Evolutionary conservation across 2,329 filamentous ascomycete genomes (phyloP).

Genomic region (Ophiosphaerella korrae): DNA sequence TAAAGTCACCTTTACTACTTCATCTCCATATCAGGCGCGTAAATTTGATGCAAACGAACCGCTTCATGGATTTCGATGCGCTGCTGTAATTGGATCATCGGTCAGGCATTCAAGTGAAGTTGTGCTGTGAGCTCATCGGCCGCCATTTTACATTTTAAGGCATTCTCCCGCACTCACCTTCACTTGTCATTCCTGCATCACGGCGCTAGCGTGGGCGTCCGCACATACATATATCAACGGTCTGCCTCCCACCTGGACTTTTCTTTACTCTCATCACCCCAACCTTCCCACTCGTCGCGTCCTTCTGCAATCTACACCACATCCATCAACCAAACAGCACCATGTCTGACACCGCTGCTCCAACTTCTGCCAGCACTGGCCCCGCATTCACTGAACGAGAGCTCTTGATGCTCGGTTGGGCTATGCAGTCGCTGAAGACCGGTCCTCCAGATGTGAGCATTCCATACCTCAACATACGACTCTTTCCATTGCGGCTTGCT

Average conservation of each 20-base stretch:
- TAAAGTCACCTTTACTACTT: no score
- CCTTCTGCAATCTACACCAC: not conserved
- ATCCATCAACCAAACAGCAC: constrained; percentile 1
- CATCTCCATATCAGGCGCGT: not conserved
- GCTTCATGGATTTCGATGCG: not conserved
- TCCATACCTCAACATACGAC: not conserved
- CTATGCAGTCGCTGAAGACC: constrained; percentile 46
- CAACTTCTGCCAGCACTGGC: constrained; percentile 4
- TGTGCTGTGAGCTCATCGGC: not conserved
- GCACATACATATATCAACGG: not conserved
- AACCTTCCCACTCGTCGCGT: not conserved
- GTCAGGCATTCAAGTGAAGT: constrained; percentile 5
- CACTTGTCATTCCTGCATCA: constrained; percentile 6
- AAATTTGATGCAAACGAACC: not conserved
- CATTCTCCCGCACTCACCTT: constrained; percentile 17
- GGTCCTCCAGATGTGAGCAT: constrained; percentile 40
- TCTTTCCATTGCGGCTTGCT: not conserved
- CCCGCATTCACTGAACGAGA: constrained; percentile 43
- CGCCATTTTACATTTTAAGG: constrained; percentile 1
- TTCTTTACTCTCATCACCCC: not conserved
- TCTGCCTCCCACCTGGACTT: not conserved
- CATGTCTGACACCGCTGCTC: constrained; percentile 35
- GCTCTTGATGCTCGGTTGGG: constrained; percentile 42
- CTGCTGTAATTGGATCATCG: not conserved
- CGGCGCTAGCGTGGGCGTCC: constrained; percentile 6